Conservation (phyloP, 2,329 filamentous ascomycete species). For the Colletotrichum falcatum region DNA sequence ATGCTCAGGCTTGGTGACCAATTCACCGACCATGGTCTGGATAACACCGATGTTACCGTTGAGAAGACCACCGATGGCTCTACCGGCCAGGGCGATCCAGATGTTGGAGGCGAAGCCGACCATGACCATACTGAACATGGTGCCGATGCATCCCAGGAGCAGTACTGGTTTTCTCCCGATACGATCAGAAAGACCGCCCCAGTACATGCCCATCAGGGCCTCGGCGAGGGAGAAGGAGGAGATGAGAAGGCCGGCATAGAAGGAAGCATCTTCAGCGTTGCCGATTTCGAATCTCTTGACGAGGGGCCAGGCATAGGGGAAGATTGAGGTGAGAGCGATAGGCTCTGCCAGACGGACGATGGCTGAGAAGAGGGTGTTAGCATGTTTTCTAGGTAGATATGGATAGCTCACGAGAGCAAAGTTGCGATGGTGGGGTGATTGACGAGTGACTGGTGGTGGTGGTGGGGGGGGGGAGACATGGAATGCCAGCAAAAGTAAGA, state of each 20-base stretch:
- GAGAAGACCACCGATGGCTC: conserved; percentile 82
- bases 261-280: conserved; percentile 80
- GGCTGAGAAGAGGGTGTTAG: conserved; percentile 62
- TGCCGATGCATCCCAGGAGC: conserved; percentile 83
- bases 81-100: conserved; percentile 82
- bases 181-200: conserved; percentile 85
- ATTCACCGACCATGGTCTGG: conserved; percentile 91
- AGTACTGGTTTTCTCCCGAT: conserved; percentile 89
- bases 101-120: conserved; percentile 88
- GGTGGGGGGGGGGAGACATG: conserved; percentile 10
- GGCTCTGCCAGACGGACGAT: conserved; percentile 94
- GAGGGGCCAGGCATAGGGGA: conserved; percentile 89
- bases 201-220: conserved; percentile 86
- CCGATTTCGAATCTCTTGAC: conserved; percentile 82
- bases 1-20: conserved; percentile 85
- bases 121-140: conserved; percentile 83
- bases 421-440: background rate
- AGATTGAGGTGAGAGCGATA: conserved; percentile 92
- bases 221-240: conserved; percentile 88
- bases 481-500: background rate
- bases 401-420: conserved; percentile 23
- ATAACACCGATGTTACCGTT: conserved; percentile 95
- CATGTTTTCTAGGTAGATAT: background rate
- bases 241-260: conserved; percentile 89
- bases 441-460: too few relatives aligned